Evolutionary conservation across 2,329 filamentous ascomycete genomes (phyloP).

Genomic region (Fusarium caatingaense): DNA sequence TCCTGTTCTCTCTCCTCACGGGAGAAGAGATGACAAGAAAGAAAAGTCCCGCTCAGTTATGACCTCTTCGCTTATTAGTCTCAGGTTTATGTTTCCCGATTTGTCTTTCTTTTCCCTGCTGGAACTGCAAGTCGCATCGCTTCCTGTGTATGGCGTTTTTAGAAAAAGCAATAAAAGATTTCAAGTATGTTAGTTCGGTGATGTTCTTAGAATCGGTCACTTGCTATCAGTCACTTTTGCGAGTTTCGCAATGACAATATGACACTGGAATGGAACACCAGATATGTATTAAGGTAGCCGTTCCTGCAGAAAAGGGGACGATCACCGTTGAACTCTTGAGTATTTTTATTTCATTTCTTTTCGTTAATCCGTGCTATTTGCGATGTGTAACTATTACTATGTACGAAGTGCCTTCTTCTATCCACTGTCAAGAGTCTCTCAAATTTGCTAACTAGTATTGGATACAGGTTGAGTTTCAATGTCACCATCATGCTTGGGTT

Average conservation of each 20-base stretch:
- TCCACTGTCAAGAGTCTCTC: neutral
- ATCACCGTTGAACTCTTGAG: constrained; percentile 3
- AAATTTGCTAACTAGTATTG: neutral
- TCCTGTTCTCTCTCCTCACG: constrained; percentile 29
- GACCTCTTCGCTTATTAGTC: constrained; percentile 6
- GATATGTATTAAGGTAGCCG: neutral
- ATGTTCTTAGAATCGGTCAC: constrained; percentile 22
- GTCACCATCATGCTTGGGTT: constrained; percentile 42
- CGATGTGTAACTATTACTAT: constrained; percentile 45
- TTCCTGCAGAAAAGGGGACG: constrained; percentile 14
- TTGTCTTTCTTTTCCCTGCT: constrained; percentile 23
- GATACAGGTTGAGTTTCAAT: constrained; percentile 40
- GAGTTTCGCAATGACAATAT: constrained; percentile 6
- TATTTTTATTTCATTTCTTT: neutral
- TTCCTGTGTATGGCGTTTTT: constrained; percentile 25
- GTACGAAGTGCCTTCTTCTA: constrained; percentile 11
- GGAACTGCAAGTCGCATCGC: constrained; percentile 32
- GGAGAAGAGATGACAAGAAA: constrained; percentile 35
- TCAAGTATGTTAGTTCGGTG: constrained; percentile 20
- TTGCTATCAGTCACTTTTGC: constrained; percentile 22
- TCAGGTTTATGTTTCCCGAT: constrained; percentile 23
- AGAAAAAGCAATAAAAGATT: constrained; percentile 41
- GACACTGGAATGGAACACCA: constrained; percentile 7
- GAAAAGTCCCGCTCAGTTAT: constrained; percentile 17
- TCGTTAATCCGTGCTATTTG: constrained; percentile 1